These are phyloP conservation scores for Nectriaceae sp. DNA, from an alignment of 2,329 filamentous ascomycete species.

Conservation along the genomic window DNA sequence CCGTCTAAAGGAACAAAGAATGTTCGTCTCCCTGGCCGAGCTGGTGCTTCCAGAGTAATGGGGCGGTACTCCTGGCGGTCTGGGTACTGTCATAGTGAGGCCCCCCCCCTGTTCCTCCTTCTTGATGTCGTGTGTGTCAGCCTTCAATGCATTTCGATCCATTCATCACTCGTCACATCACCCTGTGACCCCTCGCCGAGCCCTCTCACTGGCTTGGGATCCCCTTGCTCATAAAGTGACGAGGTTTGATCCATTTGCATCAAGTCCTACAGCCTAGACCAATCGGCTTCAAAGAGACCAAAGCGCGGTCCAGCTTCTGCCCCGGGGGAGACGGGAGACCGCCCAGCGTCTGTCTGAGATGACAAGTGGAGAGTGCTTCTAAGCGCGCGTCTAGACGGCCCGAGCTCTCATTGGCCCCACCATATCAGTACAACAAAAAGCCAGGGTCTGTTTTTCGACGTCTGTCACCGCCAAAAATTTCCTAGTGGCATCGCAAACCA, in stretches of 20 bases:
- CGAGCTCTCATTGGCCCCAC: conserved; percentile 13
- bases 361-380: conserved; percentile 13
- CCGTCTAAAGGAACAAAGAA: not conserved
- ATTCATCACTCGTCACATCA: conserved; percentile 11
- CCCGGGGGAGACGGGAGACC: conserved; percentile 1
- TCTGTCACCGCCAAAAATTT: conserved; percentile 30
- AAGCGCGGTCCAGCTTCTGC: not conserved
- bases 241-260: not conserved
- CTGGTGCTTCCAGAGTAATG: too few species aligned
- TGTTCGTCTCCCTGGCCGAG: too few species aligned
- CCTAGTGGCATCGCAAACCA: conserved; percentile 17
- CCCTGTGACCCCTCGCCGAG: conserved; percentile 1
- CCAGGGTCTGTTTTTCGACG: conserved; percentile 24
- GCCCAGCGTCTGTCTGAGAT: not conserved
- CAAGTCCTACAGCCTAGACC: too few species aligned
- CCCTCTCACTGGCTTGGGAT: conserved; percentile 6
- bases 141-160: not conserved
- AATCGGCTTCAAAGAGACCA: too few species aligned
- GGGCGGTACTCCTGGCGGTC: too few species aligned
- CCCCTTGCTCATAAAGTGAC: not conserved
- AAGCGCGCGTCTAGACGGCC: conserved; percentile 32
- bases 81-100: too few species aligned
- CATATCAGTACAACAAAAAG: conserved; percentile 8
- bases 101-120: too few species aligned
- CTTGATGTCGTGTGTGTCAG: too few species aligned